Evolutionary conservation across 345 rosid species (phyloP).

Genomic region (Dovyalis caffra): DNA sequence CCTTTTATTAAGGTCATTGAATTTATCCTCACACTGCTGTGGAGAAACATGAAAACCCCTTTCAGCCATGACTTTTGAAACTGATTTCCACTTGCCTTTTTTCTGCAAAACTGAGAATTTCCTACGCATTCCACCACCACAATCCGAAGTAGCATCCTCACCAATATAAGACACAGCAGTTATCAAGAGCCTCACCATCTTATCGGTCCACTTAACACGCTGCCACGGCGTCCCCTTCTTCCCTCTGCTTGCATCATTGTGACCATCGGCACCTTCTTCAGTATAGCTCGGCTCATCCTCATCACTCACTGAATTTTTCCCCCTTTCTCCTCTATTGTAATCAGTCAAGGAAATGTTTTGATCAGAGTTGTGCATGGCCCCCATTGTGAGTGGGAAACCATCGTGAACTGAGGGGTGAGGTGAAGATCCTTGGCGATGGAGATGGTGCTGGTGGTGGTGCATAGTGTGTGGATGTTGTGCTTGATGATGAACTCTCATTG

Average conservation of each 20-base stretch:
- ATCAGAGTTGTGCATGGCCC: slow-evolving; percentile 57
- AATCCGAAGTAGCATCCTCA: slow-evolving; percentile 58
- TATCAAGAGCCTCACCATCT: slow-evolving; percentile 87
- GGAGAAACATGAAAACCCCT: slow-evolving; percentile 85
- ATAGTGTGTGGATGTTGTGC: slow-evolving; percentile 45
- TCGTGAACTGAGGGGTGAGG: slow-evolving; percentile 47
- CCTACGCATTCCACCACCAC: slow-evolving; percentile 53
- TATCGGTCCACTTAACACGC: slow-evolving; percentile 92
- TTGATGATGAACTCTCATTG: slow-evolving; percentile 58
- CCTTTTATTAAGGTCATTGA: slow-evolving; percentile 87
- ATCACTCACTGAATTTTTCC: slow-evolving; percentile 64
- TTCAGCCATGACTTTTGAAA: slow-evolving; percentile 88
- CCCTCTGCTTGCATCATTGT: slow-evolving; percentile 47
- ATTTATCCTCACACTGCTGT: slow-evolving; percentile 96
- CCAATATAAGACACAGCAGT: slow-evolving; percentile 87
- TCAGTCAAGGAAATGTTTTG: slow-evolving; percentile 44
- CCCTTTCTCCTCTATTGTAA: slow-evolving; percentile 55
- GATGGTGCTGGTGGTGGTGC: slow-evolving; percentile 50
- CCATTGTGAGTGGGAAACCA: slow-evolving; percentile 72
- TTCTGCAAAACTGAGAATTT: slow-evolving; percentile 76
- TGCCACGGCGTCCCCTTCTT: slow-evolving; percentile 83
- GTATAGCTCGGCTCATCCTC: slow-evolving; percentile 81
- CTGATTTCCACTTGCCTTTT: slow-evolving; percentile 89
- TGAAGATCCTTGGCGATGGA: slow-evolving; percentile 43
- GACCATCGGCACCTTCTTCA: slow-evolving; percentile 68